phyloP scores from a whole-genome alignment of 768 basidiomycete species.

The Pleurotus sapidus region DNA sequence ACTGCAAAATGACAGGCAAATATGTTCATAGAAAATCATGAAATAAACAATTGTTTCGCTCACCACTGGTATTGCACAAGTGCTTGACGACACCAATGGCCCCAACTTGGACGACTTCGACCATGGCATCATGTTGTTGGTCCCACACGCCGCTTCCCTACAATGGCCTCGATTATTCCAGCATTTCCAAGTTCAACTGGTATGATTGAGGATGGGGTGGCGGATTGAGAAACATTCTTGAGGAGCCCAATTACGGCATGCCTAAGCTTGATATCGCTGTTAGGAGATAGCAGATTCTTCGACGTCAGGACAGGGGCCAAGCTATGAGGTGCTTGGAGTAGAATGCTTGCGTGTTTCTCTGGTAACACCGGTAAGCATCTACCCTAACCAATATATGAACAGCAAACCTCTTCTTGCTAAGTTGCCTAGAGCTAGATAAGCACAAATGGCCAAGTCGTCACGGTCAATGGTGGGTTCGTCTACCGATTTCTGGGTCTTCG shows the following conservation, averaged over 20 bases:
- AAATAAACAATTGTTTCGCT: slow-evolving; percentile 16
- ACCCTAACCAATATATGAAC: not conserved
- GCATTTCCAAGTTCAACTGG: slow-evolving; percentile 57
- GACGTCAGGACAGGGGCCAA: slow-evolving; percentile 64
- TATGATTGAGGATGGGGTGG: slow-evolving; percentile 55
- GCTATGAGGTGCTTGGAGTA: slow-evolving; percentile 64
- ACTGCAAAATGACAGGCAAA: slow-evolving; percentile 22
- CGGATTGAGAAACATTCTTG: slow-evolving; percentile 79
- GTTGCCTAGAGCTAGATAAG: slow-evolving; percentile 80
- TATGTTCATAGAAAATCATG: not conserved
- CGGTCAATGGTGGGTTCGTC: slow-evolving; percentile 23
- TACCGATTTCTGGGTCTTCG: slow-evolving; percentile 25
- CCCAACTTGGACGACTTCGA: slow-evolving; percentile 82
- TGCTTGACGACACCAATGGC: slow-evolving; percentile 90
- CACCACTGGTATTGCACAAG: slow-evolving; percentile 75
- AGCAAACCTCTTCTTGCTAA: slow-evolving; percentile 68
- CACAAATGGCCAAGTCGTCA: slow-evolving; percentile 84
- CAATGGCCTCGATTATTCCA: slow-evolving; percentile 59
- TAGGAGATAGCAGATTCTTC: slow-evolving; percentile 46
- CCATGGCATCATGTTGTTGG: slow-evolving; percentile 71
- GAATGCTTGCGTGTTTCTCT: slow-evolving; percentile 60
- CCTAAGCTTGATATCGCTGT: slow-evolving; percentile 77
- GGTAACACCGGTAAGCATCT: not conserved
- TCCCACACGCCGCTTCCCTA: slow-evolving; percentile 70
- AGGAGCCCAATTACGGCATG: slow-evolving; percentile 87